phyloP scores from a whole-genome alignment of 345 rosid species.

The Rhodamnia argentea region DNA sequence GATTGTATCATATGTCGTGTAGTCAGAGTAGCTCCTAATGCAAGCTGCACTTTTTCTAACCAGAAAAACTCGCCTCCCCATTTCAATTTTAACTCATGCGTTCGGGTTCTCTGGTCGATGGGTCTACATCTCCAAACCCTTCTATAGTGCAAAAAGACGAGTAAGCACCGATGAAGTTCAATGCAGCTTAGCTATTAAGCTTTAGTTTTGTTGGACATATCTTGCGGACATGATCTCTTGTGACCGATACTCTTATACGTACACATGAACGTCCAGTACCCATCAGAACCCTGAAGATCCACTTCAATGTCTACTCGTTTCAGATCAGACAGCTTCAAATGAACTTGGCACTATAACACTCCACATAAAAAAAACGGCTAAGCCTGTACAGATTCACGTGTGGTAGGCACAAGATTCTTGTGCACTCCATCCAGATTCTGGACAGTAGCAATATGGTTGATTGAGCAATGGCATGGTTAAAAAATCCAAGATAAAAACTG shows the following conservation, averaged over 20 bases:
- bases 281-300: slow-evolving; percentile 38
- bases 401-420: neutral
- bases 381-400: neutral
- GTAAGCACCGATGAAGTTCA: slow-evolving; percentile 16
- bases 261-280: slow-evolving; percentile 12
- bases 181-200: neutral
- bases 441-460: neutral
- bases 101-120: slow-evolving; percentile 34
- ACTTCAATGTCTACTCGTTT: slow-evolving; percentile 21
- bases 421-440: neutral
- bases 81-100: slow-evolving; percentile 33
- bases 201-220: neutral
- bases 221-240: neutral
- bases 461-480: neutral
- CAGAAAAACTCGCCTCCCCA: slow-evolving; percentile 55
- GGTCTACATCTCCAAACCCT: slow-evolving; percentile 38
- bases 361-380: neutral
- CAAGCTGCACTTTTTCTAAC: neutral
- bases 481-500: too few relatives aligned
- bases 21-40: neutral
- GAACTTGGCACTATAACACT: neutral
- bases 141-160: slow-evolving; percentile 5
- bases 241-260: neutral
- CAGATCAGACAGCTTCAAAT: neutral
- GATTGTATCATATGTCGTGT: neutral